These are phyloP conservation scores for Nakazawaea holstii DNA, from an alignment of 805 yeast species.

Conservation along the genomic window DNA sequence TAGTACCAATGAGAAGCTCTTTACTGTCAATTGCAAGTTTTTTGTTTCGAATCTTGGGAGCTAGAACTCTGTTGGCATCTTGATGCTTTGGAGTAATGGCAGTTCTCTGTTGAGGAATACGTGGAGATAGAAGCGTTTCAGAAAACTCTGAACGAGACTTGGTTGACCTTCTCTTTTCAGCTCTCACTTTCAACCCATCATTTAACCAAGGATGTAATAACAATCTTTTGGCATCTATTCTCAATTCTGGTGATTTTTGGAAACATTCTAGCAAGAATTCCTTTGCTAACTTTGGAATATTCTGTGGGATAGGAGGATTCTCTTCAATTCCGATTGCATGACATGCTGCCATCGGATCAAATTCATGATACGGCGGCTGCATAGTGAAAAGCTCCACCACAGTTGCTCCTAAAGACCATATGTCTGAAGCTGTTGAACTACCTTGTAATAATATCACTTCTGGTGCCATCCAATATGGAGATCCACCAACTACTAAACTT, in stretches of 20 bases:
- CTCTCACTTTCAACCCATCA: slow-evolving; percentile 46
- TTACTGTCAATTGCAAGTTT: neutral
- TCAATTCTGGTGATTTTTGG: slow-evolving; percentile 57
- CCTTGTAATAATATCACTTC: slow-evolving; percentile 84
- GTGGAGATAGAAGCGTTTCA: neutral
- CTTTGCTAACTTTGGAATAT: slow-evolving; percentile 32
- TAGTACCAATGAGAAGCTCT: slow-evolving; percentile 2
- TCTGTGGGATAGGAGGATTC: slow-evolving; percentile 61
- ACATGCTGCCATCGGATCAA: slow-evolving; percentile 71
- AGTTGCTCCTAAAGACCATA: slow-evolving; percentile 95
- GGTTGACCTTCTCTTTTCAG: neutral
- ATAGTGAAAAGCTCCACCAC: slow-evolving; percentile 82
- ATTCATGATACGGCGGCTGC: slow-evolving; percentile 78
- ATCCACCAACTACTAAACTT: slow-evolving; percentile 56
- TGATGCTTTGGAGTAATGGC: slow-evolving; percentile 4
- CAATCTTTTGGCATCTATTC: slow-evolving; percentile 52
- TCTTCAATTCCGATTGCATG: slow-evolving; percentile 80
- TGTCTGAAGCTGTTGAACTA: slow-evolving; percentile 82
- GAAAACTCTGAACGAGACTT: neutral
- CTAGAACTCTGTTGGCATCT: neutral
- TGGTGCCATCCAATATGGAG: slow-evolving; percentile 99
- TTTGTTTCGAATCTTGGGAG: neutral
- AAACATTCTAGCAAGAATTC: slow-evolving; percentile 68
- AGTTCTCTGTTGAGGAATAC: neutral
- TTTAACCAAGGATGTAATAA: slow-evolving; percentile 62